These are phyloP conservation scores for Agapanthus africanus DNA, from an alignment of 106 monocot genomes.

Conservation along the genomic window DNA sequence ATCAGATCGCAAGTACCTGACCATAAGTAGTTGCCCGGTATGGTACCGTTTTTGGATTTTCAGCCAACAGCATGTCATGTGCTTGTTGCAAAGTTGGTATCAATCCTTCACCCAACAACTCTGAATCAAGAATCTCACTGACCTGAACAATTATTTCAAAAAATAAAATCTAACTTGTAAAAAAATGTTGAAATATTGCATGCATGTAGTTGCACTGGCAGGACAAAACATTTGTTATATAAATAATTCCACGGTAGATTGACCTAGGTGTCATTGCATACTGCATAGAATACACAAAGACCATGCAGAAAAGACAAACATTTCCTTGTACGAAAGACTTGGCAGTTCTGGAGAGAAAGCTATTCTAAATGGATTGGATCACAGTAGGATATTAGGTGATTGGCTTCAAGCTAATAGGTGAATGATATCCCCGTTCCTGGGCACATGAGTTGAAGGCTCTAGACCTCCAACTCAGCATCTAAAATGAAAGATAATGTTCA, in stretches of 20 bases:
- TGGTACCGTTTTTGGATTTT: slow-evolving; percentile 72
- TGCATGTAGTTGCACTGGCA: not conserved
- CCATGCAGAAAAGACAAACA: not conserved
- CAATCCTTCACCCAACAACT: slow-evolving; percentile 91
- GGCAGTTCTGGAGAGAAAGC: no score
- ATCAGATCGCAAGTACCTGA: slow-evolving; percentile 63
- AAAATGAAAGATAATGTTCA: no score
- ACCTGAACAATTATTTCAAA: slow-evolving; percentile 38
- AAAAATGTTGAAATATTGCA: not conserved
- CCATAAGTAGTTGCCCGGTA: slow-evolving; percentile 83
- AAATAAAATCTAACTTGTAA: no score
- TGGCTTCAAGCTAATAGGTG: no score
- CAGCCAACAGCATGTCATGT: slow-evolving; percentile 68
- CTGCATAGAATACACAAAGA: not conserved
- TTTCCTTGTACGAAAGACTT: not conserved
- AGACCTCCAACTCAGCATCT: no score
- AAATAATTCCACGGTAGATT: not conserved
- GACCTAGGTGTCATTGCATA: not conserved
- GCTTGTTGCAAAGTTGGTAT: slow-evolving; percentile 95
- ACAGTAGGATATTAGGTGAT: no score
- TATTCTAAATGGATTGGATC: no score
- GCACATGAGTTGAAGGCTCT: no score
- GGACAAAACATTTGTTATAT: not conserved
- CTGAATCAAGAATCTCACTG: slow-evolving; percentile 90
- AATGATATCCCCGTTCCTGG: no score